A percentile compares a stretch with the other conserved stretches of the same genome.
phyloP scores from a whole-genome alignment of 2,329 filamentous ascomycete genomes.

The Pyrenochaeta sp. region DNA sequence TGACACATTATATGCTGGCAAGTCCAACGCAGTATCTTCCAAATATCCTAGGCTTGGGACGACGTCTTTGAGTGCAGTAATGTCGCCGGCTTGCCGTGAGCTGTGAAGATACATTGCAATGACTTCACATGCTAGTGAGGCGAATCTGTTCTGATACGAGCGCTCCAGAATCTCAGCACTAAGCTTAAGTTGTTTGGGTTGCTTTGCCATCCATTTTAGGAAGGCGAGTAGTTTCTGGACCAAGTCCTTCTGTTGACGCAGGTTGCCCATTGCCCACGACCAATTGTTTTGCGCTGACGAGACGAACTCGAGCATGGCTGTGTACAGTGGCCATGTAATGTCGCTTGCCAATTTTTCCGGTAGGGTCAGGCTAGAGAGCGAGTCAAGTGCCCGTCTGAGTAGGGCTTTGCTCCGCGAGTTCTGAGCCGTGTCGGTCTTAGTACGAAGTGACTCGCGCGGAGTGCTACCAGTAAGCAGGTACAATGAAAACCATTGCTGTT shows the following conservation, averaged over 20 bases:
- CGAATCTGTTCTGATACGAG: constrained; percentile 63
- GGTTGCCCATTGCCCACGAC: constrained; percentile 88
- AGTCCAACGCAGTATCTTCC: constrained; percentile 76
- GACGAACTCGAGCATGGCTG: constrained; percentile 86
- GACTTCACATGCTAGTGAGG: constrained; percentile 84
- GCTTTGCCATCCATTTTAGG: constrained; percentile 59
- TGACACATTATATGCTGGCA: constrained; percentile 86
- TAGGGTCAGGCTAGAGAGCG: constrained; percentile 70
- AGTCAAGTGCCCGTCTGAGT: constrained; percentile 75
- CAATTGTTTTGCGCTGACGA: constrained; percentile 90
- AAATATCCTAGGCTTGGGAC: constrained; percentile 81
- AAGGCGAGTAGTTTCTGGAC: constrained; percentile 76
- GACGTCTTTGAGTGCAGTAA: constrained; percentile 73
- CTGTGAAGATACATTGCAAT: constrained; percentile 91
- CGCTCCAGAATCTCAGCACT: constrained; percentile 34
- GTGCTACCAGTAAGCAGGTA: constrained; percentile 89
- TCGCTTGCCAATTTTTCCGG: constrained; percentile 61
- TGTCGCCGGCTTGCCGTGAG: constrained; percentile 77
- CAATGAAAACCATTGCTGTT: constrained; percentile 96
- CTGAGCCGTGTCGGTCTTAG: constrained; percentile 53
- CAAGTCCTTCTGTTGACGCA: constrained; percentile 77
- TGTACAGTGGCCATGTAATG: constrained; percentile 60
- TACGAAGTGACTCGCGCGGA: constrained; percentile 76
- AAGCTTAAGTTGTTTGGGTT: constrained; percentile 33
- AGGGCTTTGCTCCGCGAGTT: constrained; percentile 68